A percentile compares a stretch with the other conserved stretches of the same genome.
phyloP scores from a whole-genome alignment of 306 rosid genomes.

The Corylus heterophylla region DNA sequence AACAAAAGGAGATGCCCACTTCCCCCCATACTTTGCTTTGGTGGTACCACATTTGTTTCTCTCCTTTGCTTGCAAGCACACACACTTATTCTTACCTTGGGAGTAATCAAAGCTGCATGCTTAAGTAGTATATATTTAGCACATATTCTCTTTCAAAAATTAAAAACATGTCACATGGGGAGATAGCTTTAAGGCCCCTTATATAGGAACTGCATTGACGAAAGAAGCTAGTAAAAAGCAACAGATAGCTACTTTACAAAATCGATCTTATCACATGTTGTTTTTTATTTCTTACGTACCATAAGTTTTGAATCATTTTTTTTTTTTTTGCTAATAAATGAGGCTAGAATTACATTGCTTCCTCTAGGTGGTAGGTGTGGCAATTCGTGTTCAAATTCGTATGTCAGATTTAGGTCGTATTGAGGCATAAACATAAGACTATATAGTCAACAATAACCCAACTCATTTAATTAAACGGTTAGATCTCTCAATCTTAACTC shows the following conservation, averaged over 20 bases:
- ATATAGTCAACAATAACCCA: too few species aligned
- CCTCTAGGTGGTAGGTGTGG: too few species aligned
- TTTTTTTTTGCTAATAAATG: too few species aligned
- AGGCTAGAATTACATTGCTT: too few species aligned
- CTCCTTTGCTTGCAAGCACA: neutral
- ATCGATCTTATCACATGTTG: neutral
- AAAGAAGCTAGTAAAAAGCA: conserved; percentile 7
- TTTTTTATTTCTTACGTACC: neutral
- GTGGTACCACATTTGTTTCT: conserved; percentile 1
- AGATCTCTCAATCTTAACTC: too few species aligned
- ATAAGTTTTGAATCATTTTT: neutral
- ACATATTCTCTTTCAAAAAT: conserved; percentile 25
- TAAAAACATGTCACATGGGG: conserved; percentile 37
- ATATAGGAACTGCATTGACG: conserved; percentile 15
- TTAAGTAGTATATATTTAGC: conserved; percentile 24
- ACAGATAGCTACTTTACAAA: neutral
- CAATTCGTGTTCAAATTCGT: too few species aligned
- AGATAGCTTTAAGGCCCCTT: conserved; percentile 20
- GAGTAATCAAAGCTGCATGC: conserved; percentile 13
- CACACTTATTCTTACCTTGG: neutral
- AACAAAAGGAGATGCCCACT: conserved; percentile 58
- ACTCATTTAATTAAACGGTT: too few species aligned
- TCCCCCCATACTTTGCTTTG: conserved; percentile 39
- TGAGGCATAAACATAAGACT: too few species aligned
- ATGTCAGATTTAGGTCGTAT: too few species aligned